phyloP scores from a whole-genome alignment of 805 yeast genomes.

The Ogataea nakhonphanomensis region DNA sequence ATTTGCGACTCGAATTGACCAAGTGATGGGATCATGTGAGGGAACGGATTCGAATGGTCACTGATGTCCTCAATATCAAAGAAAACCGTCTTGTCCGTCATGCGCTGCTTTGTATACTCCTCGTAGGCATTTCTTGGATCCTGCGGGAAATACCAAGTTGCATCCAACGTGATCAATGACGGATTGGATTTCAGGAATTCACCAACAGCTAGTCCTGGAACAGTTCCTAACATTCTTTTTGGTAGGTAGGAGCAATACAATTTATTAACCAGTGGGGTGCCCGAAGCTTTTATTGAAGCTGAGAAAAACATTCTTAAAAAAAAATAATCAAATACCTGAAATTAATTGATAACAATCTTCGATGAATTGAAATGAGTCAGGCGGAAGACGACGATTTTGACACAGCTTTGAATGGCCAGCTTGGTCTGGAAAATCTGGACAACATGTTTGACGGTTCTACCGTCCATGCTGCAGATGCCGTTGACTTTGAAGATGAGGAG shows the following conservation, averaged over 20 bases:
- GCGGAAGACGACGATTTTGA: constrained; percentile 32
- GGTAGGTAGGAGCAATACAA: background rate
- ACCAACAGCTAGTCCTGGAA: constrained; percentile 26
- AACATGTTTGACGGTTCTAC: constrained; percentile 45
- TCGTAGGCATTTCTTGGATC: constrained; percentile 53
- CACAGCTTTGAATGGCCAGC: constrained; percentile 32
- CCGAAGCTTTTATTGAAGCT: background rate
- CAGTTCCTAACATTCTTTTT: background rate
- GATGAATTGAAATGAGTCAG: constrained; percentile 6
- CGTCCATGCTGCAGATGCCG: constrained; percentile 85
- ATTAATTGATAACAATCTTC: background rate
- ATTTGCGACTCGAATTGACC: constrained; percentile 52
- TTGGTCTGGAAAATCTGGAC: constrained; percentile 30
- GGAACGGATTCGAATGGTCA: constrained; percentile 59
- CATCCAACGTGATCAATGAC: constrained; percentile 56
- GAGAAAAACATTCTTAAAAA: background rate
- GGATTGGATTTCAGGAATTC: constrained; percentile 13
- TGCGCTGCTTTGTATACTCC: constrained; percentile 56
- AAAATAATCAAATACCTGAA: background rate
- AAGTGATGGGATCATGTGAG: constrained; percentile 84
- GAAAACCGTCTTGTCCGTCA: constrained; percentile 59
- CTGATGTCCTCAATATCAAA: constrained; percentile 75
- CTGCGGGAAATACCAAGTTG: constrained; percentile 92
- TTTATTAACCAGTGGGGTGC: background rate
- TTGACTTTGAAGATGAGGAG: constrained; percentile 92